Conservation (phyloP, 2,329 filamentous ascomycete species). For the Penicillium corylophilum region DNA sequence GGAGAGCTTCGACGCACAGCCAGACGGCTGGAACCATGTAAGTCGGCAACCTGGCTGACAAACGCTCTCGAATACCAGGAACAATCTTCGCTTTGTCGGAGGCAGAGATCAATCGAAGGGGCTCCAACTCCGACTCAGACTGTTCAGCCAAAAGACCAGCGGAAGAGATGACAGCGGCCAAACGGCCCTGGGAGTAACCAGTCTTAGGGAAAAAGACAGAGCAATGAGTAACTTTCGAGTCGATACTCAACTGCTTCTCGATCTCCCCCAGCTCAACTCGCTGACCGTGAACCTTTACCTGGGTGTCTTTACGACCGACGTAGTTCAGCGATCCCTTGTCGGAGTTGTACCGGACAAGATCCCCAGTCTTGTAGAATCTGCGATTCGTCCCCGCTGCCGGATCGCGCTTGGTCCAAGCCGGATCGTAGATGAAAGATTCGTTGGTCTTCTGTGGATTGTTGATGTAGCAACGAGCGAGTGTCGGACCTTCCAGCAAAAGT, state of each 20-base stretch:
- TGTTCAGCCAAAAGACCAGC: conserved; percentile 20
- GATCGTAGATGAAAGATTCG: conserved; percentile 58
- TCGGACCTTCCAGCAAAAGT: conserved; percentile 46
- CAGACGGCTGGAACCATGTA: conserved; percentile 51
- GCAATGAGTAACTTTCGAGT: conserved; percentile 35
- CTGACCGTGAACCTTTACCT: conserved; percentile 66
- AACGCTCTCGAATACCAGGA: conserved; percentile 28
- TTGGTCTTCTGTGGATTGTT: conserved; percentile 59
- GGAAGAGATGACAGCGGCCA: conserved; percentile 36
- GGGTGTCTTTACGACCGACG: conserved; percentile 64
- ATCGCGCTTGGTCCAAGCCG: conserved; percentile 52
- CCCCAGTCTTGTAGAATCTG: conserved; percentile 44
- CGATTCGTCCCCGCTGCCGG: conserved; percentile 18
- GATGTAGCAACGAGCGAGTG: conserved; percentile 63
- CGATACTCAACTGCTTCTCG: conserved; percentile 40
- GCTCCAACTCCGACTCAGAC: conserved; percentile 15
- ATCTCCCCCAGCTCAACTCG: conserved; percentile 61
- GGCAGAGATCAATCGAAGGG: conserved; percentile 27
- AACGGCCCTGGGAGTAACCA: conserved; percentile 33
- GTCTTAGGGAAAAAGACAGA: conserved; percentile 37
- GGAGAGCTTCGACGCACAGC: conserved; percentile 47
- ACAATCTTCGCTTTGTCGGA: conserved; percentile 22
- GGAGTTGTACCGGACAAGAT: conserved; percentile 40
- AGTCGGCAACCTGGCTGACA: conserved; percentile 40
- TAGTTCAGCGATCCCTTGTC: conserved; percentile 38